Evolutionary conservation across 2,329 filamentous ascomycete genomes (phyloP), one percentile per base, ranked within the genome.

Genomic region (Penicillium sp.): DNA sequence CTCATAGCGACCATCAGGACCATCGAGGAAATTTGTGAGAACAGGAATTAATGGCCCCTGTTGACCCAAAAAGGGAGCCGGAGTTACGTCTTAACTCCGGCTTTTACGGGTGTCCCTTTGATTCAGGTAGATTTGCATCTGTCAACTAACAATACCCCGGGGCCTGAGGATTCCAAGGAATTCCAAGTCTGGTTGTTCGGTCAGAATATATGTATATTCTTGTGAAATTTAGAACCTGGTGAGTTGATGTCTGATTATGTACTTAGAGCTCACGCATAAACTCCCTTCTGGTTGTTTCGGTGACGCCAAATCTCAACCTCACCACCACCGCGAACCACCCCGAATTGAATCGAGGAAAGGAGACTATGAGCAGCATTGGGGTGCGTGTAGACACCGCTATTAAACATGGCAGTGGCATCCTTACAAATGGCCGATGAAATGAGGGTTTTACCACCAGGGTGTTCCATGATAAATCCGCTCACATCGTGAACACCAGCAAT

Each of bases 331-430:
- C 89, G 89, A 62, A 95, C 88, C 43, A 95, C 90, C 74, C 89
- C 90, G 16, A 94, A 87, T 64, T 90, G 84, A 89, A 94, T 94
- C 63, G 89, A 94, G 6, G 89, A 92, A 61, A 95, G 82, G 56
- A 94, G 77, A 78, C 95, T 95, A 81, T 95, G 90, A 32, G 90
- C 90, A 51, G 90, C 90, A 76, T 95, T 95, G 72, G 88, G 90
- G 81, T 95, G 90, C 72, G 88, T 84, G 79, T 95, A 95, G 60
- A 95, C 88, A 77, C 90, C 90, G 61, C 90, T 90, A 75, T 95
- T 95, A 84, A 95, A 95, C 76, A 92, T 90, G 66, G 90, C 89
- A 22, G 90, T 94, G 53, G 90, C 89, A 63, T 95, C 90, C 80
- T 94, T 94, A 72, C 90, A 90, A 56, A 95, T 84, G 50, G 86